phyloP scores from a whole-genome alignment of 805 yeast species.

The Suhomyces xylopsoci region DNA sequence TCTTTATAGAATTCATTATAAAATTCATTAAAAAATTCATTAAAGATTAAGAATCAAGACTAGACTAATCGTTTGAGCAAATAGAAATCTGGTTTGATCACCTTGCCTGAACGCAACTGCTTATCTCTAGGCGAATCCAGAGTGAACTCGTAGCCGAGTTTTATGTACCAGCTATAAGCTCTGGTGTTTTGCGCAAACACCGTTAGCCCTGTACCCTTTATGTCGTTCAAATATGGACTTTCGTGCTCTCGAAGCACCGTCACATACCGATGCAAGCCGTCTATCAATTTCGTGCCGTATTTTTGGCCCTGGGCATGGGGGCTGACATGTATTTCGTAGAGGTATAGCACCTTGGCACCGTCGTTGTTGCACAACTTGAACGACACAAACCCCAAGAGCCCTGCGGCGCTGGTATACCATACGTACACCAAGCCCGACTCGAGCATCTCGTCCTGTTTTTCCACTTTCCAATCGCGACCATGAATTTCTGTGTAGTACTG shows the following conservation, averaged over 20 bases:
- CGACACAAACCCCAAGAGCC: constrained; percentile 44
- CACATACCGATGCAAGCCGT: constrained; percentile 31
- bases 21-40: too few relatives aligned
- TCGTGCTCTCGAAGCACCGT: neutral
- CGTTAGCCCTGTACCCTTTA: constrained; percentile 41
- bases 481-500: constrained; percentile 21
- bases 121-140: constrained; percentile 46
- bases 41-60: too few relatives aligned
- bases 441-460: constrained; percentile 44
- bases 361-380: constrained; percentile 43
- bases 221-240: constrained; percentile 2
- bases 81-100: constrained; percentile 44
- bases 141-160: constrained; percentile 36
- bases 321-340: constrained; percentile 55
- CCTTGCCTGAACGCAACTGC: constrained; percentile 36
- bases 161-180: constrained; percentile 45
- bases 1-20: too few relatives aligned
- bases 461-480: constrained; percentile 41
- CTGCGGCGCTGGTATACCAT: constrained; percentile 19
- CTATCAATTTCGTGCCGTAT: constrained; percentile 42
- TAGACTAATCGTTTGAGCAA: constrained; percentile 12
- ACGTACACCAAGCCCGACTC: constrained; percentile 48
- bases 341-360: constrained; percentile 39
- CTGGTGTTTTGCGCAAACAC: constrained; percentile 46
- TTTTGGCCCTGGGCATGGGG: constrained; percentile 29